Evolutionary conservation across 2,329 filamentous ascomycete species (phyloP), one percentile per base, ranked within the genome.

Genomic region (Byssochlamys sp.): DNA sequence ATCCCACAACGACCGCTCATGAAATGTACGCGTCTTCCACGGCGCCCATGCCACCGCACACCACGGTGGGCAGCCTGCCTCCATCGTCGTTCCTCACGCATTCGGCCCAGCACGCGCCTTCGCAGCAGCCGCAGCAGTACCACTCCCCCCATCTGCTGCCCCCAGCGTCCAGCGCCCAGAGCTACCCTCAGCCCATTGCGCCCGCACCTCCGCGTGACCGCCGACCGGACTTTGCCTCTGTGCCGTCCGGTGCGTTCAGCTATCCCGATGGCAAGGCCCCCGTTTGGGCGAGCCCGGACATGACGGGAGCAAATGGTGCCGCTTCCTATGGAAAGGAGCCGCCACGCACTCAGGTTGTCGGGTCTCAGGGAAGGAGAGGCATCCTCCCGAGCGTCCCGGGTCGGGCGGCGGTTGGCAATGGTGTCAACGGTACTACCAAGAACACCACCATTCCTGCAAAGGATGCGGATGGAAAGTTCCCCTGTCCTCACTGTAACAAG

Each of bases 401-500:
- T 50, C 82, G 91, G 59, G 89, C 91, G 56, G 89, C 90, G 27
- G 85, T 89, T 31, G 79, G 86, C 52, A 75, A 78, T 61, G 74
- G 74, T 31, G 68, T 89, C 50, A 85, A 84, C 63, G 81, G 83
- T 50, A 79, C 83, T 29, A 81, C 83, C 9, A 95, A 96, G 81
- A 89, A 82, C 67, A 87, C 89, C 60, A 84, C 89, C 61, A 94
- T 95, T 62, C 91, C 91, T 14, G 88, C 90, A 66, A 96, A 97
- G 79, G 92, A 97, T 74, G 90, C 91, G 7, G 92, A 97, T 72
- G 94, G 94, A 70, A 97, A 97, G 79, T 99, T 95, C 71, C 92
- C 94, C 59, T 99, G 94, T 77, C 91, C 91, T 67, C 91, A 97
- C 74, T 99, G 94, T 78, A 96, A 90, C 68, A 97, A 97, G 81